Base-by-base conservation (phyloP, 1,139 yeast genomes). In the Lodderomyces margitis region DNA sequence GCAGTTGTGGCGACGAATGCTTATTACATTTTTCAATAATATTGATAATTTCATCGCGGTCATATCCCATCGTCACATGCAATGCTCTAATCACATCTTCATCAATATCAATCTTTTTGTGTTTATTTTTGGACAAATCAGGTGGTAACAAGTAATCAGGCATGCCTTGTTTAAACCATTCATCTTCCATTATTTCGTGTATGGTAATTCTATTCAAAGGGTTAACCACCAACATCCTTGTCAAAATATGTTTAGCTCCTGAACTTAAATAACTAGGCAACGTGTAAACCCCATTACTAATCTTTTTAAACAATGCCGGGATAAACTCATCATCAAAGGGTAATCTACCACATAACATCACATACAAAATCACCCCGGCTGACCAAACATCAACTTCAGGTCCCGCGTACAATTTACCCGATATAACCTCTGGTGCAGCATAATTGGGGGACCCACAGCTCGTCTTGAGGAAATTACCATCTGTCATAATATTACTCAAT, bases 371-470 rank as follows among this genome's bases (percentile, higher is more conserved):
- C 38, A 94, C 98, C 54, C 99, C 98, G 54, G 96, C 86, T 0
- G 96, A 87, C 99, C 99, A 94, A 41, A 94, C 98, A 62, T 94
- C 98, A 39, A 92, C 98, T 65, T 92, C 98, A 2, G 98, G 98
- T 4, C 98, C 98, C 1, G 98, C 98, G 57, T 92, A 92, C 45
- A 92, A 74, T 60, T 94, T 91, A 36, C 98, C 98, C 51, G 94
- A 82, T 46, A 92, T 92, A 37, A 92, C 98, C 64, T 92, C 98
- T 0, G 98, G 98, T 0, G 98, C 98, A 2, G 98, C 98, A 59
- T 92, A 92, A 59, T 92, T 91, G 40, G 98, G 98, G 11, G 96
- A 87, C 2, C 98, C 98, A 69, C 98, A 92, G 56, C 92, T 81
- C 1, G 98, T 92, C 60, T 91, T 92, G 58, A 92, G 74, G 57